phyloP scores from a whole-genome alignment of 495 filamentous ascomycete genomes.

The Penicillium arizonense region DNA sequence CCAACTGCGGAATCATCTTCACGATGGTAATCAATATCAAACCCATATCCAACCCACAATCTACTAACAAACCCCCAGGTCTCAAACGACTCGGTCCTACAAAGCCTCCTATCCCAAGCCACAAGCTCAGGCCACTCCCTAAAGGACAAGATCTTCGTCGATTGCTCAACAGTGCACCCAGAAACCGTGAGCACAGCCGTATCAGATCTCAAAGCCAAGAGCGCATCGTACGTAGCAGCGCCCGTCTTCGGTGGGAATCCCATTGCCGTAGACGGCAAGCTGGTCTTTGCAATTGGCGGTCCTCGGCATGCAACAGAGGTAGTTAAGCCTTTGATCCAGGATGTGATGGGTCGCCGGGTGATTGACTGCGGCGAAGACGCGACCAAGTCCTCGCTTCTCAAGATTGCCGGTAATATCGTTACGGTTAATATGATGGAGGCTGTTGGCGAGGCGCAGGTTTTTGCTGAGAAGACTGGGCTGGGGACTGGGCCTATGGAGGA shows the following conservation, averaged over 20 bases:
- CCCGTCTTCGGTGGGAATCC: slow-evolving; percentile 48
- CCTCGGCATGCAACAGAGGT: slow-evolving; percentile 31
- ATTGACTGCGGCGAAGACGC: slow-evolving; percentile 50
- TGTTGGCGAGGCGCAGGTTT: slow-evolving; percentile 53
- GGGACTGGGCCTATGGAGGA: slow-evolving; percentile 49
- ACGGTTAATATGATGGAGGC: slow-evolving; percentile 51
- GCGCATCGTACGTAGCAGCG: slow-evolving; percentile 40
- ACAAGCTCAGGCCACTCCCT: slow-evolving; percentile 32
- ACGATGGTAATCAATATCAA: slow-evolving; percentile 33
- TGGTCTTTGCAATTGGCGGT: slow-evolving; percentile 48
- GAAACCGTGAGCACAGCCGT: slow-evolving; percentile 36
- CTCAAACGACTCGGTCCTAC: slow-evolving; percentile 40
- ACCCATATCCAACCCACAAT: neutral
- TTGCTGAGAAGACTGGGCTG: slow-evolving; percentile 53
- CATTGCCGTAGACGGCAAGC: slow-evolving; percentile 42
- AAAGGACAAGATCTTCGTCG: slow-evolving; percentile 48
- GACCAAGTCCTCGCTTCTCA: slow-evolving; percentile 43
- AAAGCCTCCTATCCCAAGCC: slow-evolving; percentile 33
- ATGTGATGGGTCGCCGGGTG: slow-evolving; percentile 45
- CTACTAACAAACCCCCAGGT: slow-evolving; percentile 23
- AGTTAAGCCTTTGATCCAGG: slow-evolving; percentile 45
- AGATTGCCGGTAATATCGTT: slow-evolving; percentile 50
- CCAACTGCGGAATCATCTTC: slow-evolving; percentile 43
- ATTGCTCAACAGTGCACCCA: slow-evolving; percentile 49
- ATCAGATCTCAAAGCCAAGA: slow-evolving; percentile 30